phyloP scores from a whole-genome alignment of 495 filamentous ascomycete genomes.

The Jackrogersella minutella region DNA sequence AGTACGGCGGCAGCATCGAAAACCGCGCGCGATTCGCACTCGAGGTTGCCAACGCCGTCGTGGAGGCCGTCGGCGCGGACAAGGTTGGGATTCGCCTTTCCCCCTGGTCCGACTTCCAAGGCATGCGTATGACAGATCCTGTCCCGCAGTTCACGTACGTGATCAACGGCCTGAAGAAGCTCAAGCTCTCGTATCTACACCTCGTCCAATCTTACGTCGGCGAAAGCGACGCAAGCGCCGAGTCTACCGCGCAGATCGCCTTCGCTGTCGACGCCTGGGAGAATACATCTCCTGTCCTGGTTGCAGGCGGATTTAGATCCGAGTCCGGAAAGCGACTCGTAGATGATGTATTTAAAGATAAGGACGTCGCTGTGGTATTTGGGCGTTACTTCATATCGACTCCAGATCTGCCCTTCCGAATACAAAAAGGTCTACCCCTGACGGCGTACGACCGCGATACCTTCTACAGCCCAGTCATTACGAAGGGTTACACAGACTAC shows the following conservation, averaged over 20 bases:
- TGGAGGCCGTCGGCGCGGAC: constrained; percentile 67
- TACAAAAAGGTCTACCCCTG: constrained; percentile 62
- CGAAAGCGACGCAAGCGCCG: background rate
- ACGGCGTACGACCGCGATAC: constrained; percentile 60
- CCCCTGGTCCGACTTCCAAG: constrained; percentile 68
- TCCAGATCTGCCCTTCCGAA: constrained; percentile 69
- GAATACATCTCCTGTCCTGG: constrained; percentile 32
- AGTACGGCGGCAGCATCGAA: constrained; percentile 72
- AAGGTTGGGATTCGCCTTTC: constrained; percentile 67
- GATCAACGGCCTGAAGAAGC: constrained; percentile 54
- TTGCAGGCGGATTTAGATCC: constrained; percentile 39
- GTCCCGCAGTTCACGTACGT: constrained; percentile 66
- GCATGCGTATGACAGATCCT: constrained; percentile 62
- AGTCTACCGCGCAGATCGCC: constrained; percentile 20
- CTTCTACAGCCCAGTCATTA: constrained; percentile 60
- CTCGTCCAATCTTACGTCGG: constrained; percentile 60
- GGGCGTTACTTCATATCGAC: constrained; percentile 70
- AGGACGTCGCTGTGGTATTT: constrained; percentile 60
- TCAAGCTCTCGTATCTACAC: constrained; percentile 69
- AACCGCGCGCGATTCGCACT: constrained; percentile 69
- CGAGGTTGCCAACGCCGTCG: constrained; percentile 63
- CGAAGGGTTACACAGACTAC: constrained; percentile 71
- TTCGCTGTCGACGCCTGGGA: constrained; percentile 41
- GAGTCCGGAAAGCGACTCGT: constrained; percentile 52
- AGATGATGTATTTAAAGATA: constrained; percentile 59